Evolutionary conservation across 495 filamentous ascomycete genomes (phyloP), one percentile per base, ranked within the genome.

Genomic region (Penicillium steckii): DNA sequence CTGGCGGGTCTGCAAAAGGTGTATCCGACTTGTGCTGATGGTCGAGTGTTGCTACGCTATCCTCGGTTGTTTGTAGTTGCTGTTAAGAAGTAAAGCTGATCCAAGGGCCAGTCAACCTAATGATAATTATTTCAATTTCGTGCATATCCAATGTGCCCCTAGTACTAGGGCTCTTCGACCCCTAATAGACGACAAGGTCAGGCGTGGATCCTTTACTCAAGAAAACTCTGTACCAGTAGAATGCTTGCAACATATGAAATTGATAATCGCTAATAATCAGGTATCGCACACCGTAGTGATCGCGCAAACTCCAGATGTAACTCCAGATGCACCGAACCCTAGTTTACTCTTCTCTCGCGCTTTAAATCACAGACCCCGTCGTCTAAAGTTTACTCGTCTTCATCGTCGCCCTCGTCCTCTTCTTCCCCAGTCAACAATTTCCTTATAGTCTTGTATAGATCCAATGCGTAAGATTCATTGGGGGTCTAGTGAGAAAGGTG

Each of bases 61-160:
- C 76, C 74, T 9, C 56, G 77, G 33, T 53, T 79, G 46, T 80
- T 80, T 67, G 65, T 78, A 44, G 73, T 80, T 29, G 70, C 73
- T 5, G 68, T 73, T 2, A 68, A 57, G 42, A 62, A 29, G 23
- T 44, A 27, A 29, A 1, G 42, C 26, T 37, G 13, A n/a, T 37
- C 12, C 15, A 25, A 12, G 9, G 5, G 9, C 6, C 19, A n/a
- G n/a, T n/a, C n/a, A n/a, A n/a, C n/a, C n/a, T n/a, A n/a, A n/a
- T n/a, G n/a, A n/a, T n/a, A n/a, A n/a, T n/a, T n/a, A n/a, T n/a
- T n/a, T n/a, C n/a, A n/a, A n/a, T n/a, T n/a, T n/a, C n/a, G n/a
- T n/a, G n/a, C n/a, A n/a, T n/a, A n/a, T n/a, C n/a, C n/a, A n/a
- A n/a, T n/a, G n/a, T n/a, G n/a, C n/a, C n/a, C n/a, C n/a, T n/a